A percentile compares a stretch with the other conserved stretches of the same genome.
phyloP scores from a whole-genome alignment of 352 stramenopile genomes.

The Globisporangium carolinianum region DNA sequence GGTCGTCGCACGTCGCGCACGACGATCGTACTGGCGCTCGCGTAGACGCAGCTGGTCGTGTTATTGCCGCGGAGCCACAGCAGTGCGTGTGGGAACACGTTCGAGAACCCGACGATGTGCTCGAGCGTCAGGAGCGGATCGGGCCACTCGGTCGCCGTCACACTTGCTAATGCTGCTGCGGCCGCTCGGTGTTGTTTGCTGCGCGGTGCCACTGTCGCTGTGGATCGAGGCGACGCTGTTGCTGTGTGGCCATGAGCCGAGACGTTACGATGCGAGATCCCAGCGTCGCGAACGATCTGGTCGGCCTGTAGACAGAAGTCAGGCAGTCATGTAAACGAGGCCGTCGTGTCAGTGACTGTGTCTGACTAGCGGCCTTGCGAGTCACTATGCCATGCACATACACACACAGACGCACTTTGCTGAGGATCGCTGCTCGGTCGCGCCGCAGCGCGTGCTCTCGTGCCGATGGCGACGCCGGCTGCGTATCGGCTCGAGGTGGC shows the following conservation, averaged over 20 bases:
- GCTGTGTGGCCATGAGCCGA: background rate
- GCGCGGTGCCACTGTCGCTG: background rate
- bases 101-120: constrained; percentile 59
- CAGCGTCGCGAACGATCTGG: constrained; percentile 36
- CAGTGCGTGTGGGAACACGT: constrained; percentile 31
- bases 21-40: constrained; percentile 59
- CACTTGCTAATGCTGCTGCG: constrained; percentile 14
- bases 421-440: constrained; percentile 27
- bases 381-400: background rate
- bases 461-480: constrained; percentile 8
- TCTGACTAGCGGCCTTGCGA: background rate
- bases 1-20: constrained; percentile 26
- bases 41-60: constrained; percentile 40
- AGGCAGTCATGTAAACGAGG: background rate
- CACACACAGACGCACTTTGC: constrained; percentile 16
- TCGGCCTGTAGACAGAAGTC: constrained; percentile 20
- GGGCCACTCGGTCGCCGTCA: constrained; percentile 46
- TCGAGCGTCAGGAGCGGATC: constrained; percentile 56
- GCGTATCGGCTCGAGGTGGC: background rate
- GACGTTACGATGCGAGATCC: constrained; percentile 11
- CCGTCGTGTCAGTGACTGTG: background rate
- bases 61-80: constrained; percentile 36
- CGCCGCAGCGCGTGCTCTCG: constrained; percentile 24
- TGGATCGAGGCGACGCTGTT: background rate
- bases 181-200: background rate